Evolutionary conservation across 2,329 filamentous ascomycete genomes (phyloP), one percentile per base, ranked within the genome.

Genomic region (Aureobasidium namibiae): DNA sequence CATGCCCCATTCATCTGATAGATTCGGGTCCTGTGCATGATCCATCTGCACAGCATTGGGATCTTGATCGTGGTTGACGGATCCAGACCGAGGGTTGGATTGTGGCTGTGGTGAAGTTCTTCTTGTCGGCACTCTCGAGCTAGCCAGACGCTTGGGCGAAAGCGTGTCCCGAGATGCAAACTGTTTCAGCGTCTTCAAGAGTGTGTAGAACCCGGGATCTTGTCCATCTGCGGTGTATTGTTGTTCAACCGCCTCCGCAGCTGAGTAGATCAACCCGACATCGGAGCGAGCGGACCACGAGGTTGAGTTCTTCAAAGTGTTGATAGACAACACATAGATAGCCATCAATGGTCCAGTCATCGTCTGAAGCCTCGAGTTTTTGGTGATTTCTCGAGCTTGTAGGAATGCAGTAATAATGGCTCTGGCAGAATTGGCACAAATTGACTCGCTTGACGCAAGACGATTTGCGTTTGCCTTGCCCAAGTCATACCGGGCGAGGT

Each of bases 41-140:
- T 31, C 33, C 24, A 31, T 2, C 4, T 38, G 33, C 8, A 24
- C n/a, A 13, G 9, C 14, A 33, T 9, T 11, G 3, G 6, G 13
- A 8, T 26, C 33, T 4, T 21, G 14, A 11, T 26, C 11, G 6
- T 18, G 31, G 21, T 38, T 10, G 7, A 10, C 8, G n/a, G 33
- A 36, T 13, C 14, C 21, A 26, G 21, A 1, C 11, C n/a, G 14
- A 10, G 14, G 48, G 7, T 11, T 24, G 21, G 16, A 5, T 2
- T 16, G 14, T 11, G 33, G 26, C 8, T 68, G 73, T 3, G 64
- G 66, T 23, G 73, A 76, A 62, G 73, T 71, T 0, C 70, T 67
- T 13, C 68, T 76, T 1, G 16, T 76, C 16, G 70, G 70, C 6
- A 64, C 68, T 7, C 36, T 46, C 3, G 26, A 56, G 26, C 1